Percentiles rank a stretch among this genome's conserved stretches.
These are phyloP conservation scores for Ophiostoma tasmaniense DNA, from an alignment of 2,329 filamentous ascomycete genomes.

Conservation along the genomic window DNA sequence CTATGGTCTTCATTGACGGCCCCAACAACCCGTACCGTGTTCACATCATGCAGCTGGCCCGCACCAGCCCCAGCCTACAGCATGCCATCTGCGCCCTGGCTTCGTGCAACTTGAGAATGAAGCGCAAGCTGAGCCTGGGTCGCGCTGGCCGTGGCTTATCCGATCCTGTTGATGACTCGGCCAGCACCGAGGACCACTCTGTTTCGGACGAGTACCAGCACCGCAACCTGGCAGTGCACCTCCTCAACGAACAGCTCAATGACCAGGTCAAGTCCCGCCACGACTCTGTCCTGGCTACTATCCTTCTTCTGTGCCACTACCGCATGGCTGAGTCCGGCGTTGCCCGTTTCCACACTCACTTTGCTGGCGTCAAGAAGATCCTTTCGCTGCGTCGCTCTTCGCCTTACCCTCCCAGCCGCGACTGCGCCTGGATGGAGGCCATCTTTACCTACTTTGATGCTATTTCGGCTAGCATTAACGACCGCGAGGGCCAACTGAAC, in stretches of 20 bases:
- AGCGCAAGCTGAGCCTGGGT: constrained; percentile 56
- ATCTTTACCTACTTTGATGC: constrained; percentile 94
- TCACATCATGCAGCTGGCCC: constrained; percentile 70
- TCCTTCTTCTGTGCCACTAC: constrained; percentile 82
- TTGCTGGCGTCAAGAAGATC: constrained; percentile 87
- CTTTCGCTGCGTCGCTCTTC: constrained; percentile 61
- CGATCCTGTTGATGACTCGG: constrained; percentile 30
- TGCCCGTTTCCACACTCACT: constrained; percentile 86
- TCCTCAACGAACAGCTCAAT: constrained; percentile 76
- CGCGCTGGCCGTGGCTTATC: constrained; percentile 44
- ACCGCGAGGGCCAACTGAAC: constrained; percentile 75
- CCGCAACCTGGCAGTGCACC: constrained; percentile 65
- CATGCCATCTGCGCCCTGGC: constrained; percentile 86
- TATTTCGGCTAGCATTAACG: constrained; percentile 84
- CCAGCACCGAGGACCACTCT: constrained; percentile 43
- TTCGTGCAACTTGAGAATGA: constrained; percentile 85
- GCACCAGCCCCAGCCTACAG: constrained; percentile 72
- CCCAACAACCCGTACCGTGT: constrained; percentile 78
- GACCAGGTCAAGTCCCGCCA: constrained; percentile 66
- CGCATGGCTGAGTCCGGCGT: constrained; percentile 90
- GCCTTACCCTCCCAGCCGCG: constrained; percentile 47
- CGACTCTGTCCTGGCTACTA: constrained; percentile 79
- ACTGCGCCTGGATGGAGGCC: constrained; percentile 82
- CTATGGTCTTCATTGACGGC: constrained; percentile 84
- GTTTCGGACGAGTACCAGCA: constrained; percentile 78